Conservation (phyloP, 73 alveolate genomes). For the Effrenium voratum region DNA sequence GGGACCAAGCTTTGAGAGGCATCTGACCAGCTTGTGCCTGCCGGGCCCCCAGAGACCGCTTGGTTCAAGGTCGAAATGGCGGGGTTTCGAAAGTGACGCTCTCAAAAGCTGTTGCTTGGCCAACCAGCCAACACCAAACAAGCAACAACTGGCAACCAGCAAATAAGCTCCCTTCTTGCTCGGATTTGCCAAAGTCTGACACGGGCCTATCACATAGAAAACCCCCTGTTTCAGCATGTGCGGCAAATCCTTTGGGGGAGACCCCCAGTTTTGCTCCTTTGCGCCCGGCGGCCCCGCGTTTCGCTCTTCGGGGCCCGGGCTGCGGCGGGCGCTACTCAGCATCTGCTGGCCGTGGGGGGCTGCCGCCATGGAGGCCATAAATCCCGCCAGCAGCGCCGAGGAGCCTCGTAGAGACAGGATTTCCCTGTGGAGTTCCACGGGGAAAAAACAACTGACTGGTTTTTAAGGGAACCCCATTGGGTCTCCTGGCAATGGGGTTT, state of each 20-base stretch:
- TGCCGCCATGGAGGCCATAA: slow-evolving; percentile 53
- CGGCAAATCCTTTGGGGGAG: too few relatives aligned
- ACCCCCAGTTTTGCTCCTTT: not conserved
- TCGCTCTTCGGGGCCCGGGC: not conserved
- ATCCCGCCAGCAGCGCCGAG: slow-evolving; percentile 56
- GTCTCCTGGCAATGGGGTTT: too few relatives aligned
- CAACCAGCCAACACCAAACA: too few relatives aligned
- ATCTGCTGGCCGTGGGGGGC: slow-evolving; percentile 38
- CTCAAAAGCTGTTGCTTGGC: too few relatives aligned
- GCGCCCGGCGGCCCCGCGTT: not conserved
- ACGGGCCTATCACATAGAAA: too few relatives aligned
- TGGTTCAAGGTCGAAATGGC: too few relatives aligned
- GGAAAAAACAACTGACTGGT: not conserved
- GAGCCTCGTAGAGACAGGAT: slow-evolving; percentile 24
- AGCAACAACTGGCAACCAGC: too few relatives aligned
- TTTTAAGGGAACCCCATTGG: not conserved
- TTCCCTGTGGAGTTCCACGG: not conserved
- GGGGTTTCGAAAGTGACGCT: too few relatives aligned
- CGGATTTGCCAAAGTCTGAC: too few relatives aligned
- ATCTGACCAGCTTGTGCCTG: not conserved
- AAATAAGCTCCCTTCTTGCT: too few relatives aligned
- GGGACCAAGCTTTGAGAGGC: not conserved
- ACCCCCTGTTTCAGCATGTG: too few relatives aligned
- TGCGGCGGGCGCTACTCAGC: slow-evolving; percentile 38
- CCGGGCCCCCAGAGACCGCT: too few relatives aligned